phyloP scores from a whole-genome alignment of 1,284 basidiomycete species.

The Puccinia coronata region DNA sequence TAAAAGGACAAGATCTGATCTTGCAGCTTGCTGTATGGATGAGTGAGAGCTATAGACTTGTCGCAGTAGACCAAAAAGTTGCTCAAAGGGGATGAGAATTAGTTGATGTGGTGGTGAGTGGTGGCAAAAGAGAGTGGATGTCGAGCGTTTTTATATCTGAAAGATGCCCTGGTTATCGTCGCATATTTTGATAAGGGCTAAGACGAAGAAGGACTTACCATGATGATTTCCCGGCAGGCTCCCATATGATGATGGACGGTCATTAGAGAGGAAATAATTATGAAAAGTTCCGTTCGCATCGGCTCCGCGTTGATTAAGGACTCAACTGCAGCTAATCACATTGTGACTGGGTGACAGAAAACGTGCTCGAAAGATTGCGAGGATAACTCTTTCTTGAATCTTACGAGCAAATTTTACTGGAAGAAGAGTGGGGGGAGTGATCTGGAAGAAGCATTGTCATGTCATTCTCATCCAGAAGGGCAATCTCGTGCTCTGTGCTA shows the following conservation, averaged over 20 bases:
- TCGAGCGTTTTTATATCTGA: constrained; percentile 7
- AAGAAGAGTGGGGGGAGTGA: not conserved
- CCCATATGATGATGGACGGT: not conserved
- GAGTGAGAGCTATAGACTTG: not conserved
- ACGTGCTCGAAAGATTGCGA: not conserved
- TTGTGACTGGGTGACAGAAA: not conserved
- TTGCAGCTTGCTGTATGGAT: not conserved
- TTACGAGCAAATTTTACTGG: not conserved
- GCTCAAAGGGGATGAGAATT: not conserved
- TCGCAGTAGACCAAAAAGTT: not conserved
- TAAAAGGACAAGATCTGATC: not conserved
- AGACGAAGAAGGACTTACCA: not conserved
- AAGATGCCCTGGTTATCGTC: not conserved
- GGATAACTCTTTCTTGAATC: not conserved
- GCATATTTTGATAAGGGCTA: not conserved
- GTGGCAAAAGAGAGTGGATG: not conserved
- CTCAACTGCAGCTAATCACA: not conserved
- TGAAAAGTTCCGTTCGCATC: not conserved
- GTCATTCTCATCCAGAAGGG: not conserved
- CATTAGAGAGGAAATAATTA: not conserved
- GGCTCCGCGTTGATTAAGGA: not conserved
- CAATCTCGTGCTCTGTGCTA: not conserved
- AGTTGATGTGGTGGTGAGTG: not conserved
- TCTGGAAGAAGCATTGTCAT: not conserved
- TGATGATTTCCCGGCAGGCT: not conserved